Base-by-base conservation (phyloP, 169 alveolate species). In the Cryptosporidium viatorum region DNA sequence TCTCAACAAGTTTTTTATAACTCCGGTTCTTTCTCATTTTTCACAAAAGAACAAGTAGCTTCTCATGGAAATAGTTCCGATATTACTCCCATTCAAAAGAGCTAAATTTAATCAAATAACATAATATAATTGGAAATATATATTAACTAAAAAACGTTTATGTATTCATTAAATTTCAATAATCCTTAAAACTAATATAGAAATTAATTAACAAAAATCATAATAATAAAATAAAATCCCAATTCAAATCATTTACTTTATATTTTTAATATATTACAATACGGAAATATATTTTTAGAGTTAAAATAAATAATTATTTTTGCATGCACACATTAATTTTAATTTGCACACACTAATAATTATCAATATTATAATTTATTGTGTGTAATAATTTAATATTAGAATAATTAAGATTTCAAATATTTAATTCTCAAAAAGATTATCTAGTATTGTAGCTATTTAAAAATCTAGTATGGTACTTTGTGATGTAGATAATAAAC, bases 1-100 rank as follows among this genome's bases (percentile, higher is more conserved):
- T 26, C 31, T 3, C 14, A 62, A 62, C 39, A 59, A 18, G 67
- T 80, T 31, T 80, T 62, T 37, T 80, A 62, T 31, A 80, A 80
- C 39, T 80, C 89, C 4, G 89, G 89, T 7, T 80, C 89, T 10
- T 65, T 80, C 26, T 43, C 89, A 45, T 80, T 80, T 48, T 80
- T 80, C 43, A 59, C 69, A 16, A 43, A 37, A 43, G 75, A 80
- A 4, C 75, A 80, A 35, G 48, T 80, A 12, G 8, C 21, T 39
- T 45, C 67, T 12, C 52, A 59, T 45, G 26, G 9, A 59, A 23
- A 65, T 8, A 67, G 39, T 4, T 37, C 39, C 35, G 70, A 73
- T 70, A 73, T 73, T n/a, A 58, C 33, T 18, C 51, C 86, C 2
- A 73, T 73, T 35, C 52, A 51, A 55, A 73, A 55, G 10, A n/a